phyloP scores from a whole-genome alignment of 768 basidiomycete species.

The Cystofilobasidium ferigula region DNA sequence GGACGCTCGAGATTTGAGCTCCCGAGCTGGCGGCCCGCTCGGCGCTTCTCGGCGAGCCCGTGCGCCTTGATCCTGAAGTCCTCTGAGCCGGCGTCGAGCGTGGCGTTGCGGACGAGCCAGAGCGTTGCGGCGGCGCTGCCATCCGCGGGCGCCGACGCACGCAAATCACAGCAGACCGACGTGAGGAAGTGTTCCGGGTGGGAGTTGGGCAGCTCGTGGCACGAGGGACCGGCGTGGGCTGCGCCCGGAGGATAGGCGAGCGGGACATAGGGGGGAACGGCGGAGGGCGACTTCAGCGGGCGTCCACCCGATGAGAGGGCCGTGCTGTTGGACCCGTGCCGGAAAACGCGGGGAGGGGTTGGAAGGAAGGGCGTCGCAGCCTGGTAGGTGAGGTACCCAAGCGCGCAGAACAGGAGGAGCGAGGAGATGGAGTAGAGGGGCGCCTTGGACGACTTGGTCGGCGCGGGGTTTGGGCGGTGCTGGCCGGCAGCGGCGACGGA shows the following conservation, averaged over 20 bases:
- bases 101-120: background rate
- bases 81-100: background rate
- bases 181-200: background rate
- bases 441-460: background rate
- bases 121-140: conserved; percentile 2
- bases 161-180: background rate
- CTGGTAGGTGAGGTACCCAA: background rate
- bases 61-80: background rate
- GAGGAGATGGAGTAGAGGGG: background rate
- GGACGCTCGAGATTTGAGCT: background rate
- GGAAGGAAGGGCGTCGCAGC: too few species aligned
- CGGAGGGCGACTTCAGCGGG: background rate
- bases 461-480: background rate
- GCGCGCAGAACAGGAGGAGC: background rate
- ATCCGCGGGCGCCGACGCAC: background rate
- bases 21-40: background rate
- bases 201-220: background rate
- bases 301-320: background rate
- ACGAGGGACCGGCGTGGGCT: background rate
- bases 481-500: too few species aligned
- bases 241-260: background rate
- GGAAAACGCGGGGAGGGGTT: too few species aligned
- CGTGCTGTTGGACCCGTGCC: too few species aligned
- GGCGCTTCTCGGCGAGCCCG: background rate
- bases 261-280: background rate